A percentile compares a stretch with the other conserved stretches of the same genome.
Evolutionary conservation across 805 yeast genomes (phyloP).

Genomic region (Yamadazyma scolyti): DNA sequence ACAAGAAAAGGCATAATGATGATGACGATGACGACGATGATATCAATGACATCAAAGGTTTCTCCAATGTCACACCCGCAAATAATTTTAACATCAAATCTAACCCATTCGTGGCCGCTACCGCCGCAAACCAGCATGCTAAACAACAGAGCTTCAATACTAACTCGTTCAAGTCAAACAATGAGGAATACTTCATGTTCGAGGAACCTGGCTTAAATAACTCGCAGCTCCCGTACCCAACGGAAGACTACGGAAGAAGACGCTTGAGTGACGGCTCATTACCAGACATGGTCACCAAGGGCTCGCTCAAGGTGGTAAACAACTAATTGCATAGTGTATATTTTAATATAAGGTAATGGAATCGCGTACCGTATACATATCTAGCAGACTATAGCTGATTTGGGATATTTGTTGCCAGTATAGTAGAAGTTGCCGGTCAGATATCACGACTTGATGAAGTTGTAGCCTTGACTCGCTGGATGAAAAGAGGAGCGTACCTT

Average conservation of each 20-base stretch:
- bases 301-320: slow-evolving; percentile 52
- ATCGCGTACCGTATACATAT: no score
- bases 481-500: no score
- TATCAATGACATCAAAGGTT: slow-evolving; percentile 20
- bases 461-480: no score
- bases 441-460: no score
- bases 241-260: slow-evolving; percentile 40
- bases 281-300: slow-evolving; percentile 47
- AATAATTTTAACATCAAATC: slow-evolving; percentile 11
- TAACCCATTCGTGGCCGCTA: slow-evolving; percentile 22
- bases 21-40: slow-evolving; percentile 41
- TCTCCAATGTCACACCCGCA: slow-evolving; percentile 6
- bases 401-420: no score
- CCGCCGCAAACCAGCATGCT: slow-evolving; percentile 14
- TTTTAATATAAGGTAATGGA: no score
- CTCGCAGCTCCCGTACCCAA: slow-evolving; percentile 12
- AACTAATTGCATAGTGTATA: slow-evolving; percentile 5
- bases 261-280: slow-evolving; percentile 53
- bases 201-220: slow-evolving; percentile 8
- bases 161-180: slow-evolving; percentile 16
- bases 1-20: slow-evolving; percentile 32
- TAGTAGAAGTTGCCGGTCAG: no score
- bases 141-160: slow-evolving; percentile 13
- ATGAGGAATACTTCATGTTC: slow-evolving; percentile 18
- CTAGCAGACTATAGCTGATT: no score